Conservation (phyloP, 305 asterid genomes). For the Fraxinus ornus region DNA sequence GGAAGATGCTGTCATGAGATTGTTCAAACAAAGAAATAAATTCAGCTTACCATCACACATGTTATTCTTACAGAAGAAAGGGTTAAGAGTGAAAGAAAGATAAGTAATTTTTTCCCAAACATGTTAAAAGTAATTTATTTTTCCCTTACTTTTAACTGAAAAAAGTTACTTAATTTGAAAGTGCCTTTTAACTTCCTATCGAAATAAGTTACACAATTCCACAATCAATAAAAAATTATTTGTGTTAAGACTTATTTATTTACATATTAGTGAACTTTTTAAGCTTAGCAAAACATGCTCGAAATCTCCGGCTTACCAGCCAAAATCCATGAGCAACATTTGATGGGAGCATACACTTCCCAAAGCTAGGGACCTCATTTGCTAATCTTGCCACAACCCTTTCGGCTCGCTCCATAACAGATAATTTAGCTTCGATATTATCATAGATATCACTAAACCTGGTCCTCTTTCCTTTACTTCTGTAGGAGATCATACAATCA, state of each 20-base stretch:
- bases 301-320: constrained; percentile 54
- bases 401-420: constrained; percentile 65
- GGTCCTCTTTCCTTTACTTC: constrained; percentile 42
- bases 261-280: background rate
- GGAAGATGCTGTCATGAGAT: constrained; percentile 67
- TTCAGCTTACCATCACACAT: background rate
- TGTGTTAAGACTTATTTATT: background rate
- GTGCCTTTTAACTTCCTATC: background rate
- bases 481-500: constrained; percentile 17
- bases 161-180: background rate
- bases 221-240: background rate
- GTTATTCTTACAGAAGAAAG: constrained; percentile 1
- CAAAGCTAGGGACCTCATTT: constrained; percentile 52
- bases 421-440: constrained; percentile 49
- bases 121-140: background rate
- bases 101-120: background rate
- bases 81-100: background rate
- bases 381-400: constrained; percentile 39
- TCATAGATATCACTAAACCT: constrained; percentile 51
- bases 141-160: background rate
- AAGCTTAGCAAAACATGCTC: background rate
- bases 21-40: constrained; percentile 16
- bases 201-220: background rate
- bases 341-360: constrained; percentile 87
- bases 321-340: constrained; percentile 86